Conservation (phyloP, 1,139 yeast genomes). For the Dujonia santamariae region DNA sequence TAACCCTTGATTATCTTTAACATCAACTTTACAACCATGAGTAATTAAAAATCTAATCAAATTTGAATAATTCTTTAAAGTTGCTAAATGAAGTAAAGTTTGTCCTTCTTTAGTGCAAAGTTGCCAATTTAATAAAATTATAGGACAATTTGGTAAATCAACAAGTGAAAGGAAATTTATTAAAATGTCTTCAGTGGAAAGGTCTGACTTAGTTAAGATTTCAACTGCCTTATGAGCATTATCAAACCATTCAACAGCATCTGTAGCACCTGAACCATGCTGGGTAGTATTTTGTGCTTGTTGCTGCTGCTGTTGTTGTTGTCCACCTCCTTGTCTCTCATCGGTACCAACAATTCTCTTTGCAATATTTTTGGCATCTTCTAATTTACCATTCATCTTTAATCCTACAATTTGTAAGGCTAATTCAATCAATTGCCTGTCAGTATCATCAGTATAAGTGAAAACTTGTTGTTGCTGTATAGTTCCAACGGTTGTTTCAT, state of each 20-base stretch:
- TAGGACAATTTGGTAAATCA: conserved; percentile 60
- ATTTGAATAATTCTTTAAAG: conserved; percentile 65
- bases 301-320: conserved; percentile 7
- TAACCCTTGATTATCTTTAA: conserved; percentile 73
- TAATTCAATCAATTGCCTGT: conserved; percentile 84
- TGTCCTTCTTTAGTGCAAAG: conserved; percentile 81
- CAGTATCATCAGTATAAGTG: conserved; percentile 91
- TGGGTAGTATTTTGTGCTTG: conserved; percentile 8
- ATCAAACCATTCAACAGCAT: conserved; percentile 41
- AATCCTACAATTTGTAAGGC: conserved; percentile 93
- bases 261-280: too few relatives aligned
- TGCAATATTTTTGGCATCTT: conserved; percentile 89
- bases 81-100: conserved; percentile 80
- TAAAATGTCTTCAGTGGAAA: conserved; percentile 56
- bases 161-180: conserved; percentile 63
- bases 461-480: conserved; percentile 57
- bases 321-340: conserved; percentile 12
- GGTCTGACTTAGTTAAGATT: conserved; percentile 44
- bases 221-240: conserved; percentile 46
- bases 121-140: conserved; percentile 71
- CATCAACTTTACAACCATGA: conserved; percentile 78
- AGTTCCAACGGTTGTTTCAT: conserved; percentile 31
- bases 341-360: conserved; percentile 76
- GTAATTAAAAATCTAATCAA: conserved; percentile 64
- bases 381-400: conserved; percentile 91